A percentile compares a stretch with the other conserved stretches of the same genome.
These are phyloP conservation scores for Tripidium arundinaceum DNA, from an alignment of 202 grass and related monocot species.

Conservation along the genomic window DNA sequence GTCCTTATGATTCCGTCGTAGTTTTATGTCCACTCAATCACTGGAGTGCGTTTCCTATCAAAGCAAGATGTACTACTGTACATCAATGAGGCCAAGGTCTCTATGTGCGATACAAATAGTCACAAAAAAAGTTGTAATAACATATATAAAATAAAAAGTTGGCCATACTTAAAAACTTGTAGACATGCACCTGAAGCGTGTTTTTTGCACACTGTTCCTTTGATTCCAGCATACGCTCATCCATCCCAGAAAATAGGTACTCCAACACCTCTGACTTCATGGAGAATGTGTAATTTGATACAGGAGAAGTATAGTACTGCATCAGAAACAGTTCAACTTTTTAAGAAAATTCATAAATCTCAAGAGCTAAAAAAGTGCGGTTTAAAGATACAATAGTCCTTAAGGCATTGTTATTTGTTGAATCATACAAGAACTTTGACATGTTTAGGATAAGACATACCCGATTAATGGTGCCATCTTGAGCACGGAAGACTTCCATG, in stretches of 20 bases:
- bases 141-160: neutral
- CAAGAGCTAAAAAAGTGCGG: neutral
- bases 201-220: neutral
- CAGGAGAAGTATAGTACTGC: neutral
- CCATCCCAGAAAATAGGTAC: conserved; percentile 28
- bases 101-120: neutral
- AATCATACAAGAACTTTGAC: neutral
- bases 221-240: neutral
- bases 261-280: neutral
- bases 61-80: conserved; percentile 59
- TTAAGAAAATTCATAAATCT: neutral
- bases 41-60: conserved; percentile 29
- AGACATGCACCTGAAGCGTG: neutral
- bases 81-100: conserved; percentile 34
- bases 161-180: too few relatives aligned
- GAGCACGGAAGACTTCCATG: conserved; percentile 30
- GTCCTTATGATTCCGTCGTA: neutral
- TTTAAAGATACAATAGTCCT: too few relatives aligned
- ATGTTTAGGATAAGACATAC: neutral
- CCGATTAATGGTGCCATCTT: neutral
- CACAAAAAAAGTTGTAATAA: neutral
- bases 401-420: neutral
- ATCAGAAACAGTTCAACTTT: neutral
- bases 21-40: conserved; percentile 49
- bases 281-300: neutral